Conservation (phyloP, 1,284 basidiomycete genomes). For the Cerrena zonata region DNA sequence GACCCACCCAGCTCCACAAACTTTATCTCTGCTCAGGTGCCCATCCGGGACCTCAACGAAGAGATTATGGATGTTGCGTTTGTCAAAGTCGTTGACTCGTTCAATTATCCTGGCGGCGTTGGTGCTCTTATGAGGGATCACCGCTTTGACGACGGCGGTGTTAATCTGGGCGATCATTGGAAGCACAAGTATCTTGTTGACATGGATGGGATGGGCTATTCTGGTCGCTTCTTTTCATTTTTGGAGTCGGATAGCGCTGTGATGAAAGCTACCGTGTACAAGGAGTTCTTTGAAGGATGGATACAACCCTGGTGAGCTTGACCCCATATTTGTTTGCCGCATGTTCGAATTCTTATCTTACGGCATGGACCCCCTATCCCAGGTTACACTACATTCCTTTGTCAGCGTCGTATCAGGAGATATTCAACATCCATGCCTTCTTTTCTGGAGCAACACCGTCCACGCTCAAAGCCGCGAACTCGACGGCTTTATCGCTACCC, state of each 20-base stretch:
- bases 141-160: conserved; percentile 71
- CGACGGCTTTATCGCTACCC: conserved; percentile 29
- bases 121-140: conserved; percentile 62
- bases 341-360: conserved; percentile 4
- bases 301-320: conserved; percentile 68
- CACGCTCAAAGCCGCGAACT: conserved; percentile 52
- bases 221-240: conserved; percentile 81
- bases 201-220: conserved; percentile 93
- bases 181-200: conserved; percentile 88
- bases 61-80: conserved; percentile 88
- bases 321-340: neutral
- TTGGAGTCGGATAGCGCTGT: conserved; percentile 85
- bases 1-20: conserved; percentile 60
- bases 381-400: conserved; percentile 93
- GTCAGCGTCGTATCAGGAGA: conserved; percentile 78
- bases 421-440: conserved; percentile 87
- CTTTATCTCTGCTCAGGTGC: conserved; percentile 57
- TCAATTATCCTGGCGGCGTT: conserved; percentile 77
- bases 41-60: conserved; percentile 61
- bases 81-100: conserved; percentile 66
- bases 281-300: conserved; percentile 85
- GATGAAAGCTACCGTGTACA: conserved; percentile 83
- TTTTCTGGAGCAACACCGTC: conserved; percentile 76
- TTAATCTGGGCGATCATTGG: conserved; percentile 83
- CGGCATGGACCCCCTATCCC: neutral